Conservation (phyloP, 805 yeast genomes). For the Metschnikowia sp. region DNA sequence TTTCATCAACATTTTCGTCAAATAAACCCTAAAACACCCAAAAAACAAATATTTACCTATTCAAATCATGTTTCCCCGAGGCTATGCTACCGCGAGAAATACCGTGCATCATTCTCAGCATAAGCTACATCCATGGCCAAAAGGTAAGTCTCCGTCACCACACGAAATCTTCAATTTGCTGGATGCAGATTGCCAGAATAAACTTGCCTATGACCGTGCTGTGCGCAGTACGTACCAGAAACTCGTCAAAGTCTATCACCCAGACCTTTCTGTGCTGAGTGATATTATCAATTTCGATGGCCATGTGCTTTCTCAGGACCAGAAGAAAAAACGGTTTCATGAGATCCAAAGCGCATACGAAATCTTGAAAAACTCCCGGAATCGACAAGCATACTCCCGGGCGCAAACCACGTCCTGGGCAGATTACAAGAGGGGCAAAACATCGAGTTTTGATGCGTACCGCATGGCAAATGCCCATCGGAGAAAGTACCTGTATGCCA, state of each 20-base stretch:
- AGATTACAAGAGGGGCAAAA: conserved; percentile 21
- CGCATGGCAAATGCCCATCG: conserved; percentile 39
- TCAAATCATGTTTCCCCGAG: conserved; percentile 3
- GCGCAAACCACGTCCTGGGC: conserved; percentile 28
- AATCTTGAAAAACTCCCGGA: conserved; percentile 54
- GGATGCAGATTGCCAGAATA: conserved; percentile 41
- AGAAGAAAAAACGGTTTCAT: conserved; percentile 32
- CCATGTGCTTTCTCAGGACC: conserved; percentile 25
- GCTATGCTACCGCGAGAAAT: conserved; percentile 20
- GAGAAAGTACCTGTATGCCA: conserved; percentile 26
- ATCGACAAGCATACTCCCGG: conserved; percentile 28
- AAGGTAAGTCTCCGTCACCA: conserved; percentile 55
- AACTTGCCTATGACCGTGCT: conserved; percentile 48
- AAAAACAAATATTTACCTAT: too few relatives aligned
- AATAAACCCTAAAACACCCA: background rate
- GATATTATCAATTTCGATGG: conserved; percentile 28
- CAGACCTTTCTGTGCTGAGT: conserved; percentile 49
- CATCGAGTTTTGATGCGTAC: conserved; percentile 30
- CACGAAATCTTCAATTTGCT: conserved; percentile 54
- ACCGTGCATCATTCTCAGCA: conserved; percentile 23
- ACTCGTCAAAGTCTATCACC: conserved; percentile 74
- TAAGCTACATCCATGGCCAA: conserved; percentile 55
- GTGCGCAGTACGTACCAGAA: conserved; percentile 31
- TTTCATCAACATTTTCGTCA: background rate
- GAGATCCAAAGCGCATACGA: conserved; percentile 37